Base-by-base conservation (phyloP, 805 yeast genomes). In the Cyberlindnera meyerae region DNA sequence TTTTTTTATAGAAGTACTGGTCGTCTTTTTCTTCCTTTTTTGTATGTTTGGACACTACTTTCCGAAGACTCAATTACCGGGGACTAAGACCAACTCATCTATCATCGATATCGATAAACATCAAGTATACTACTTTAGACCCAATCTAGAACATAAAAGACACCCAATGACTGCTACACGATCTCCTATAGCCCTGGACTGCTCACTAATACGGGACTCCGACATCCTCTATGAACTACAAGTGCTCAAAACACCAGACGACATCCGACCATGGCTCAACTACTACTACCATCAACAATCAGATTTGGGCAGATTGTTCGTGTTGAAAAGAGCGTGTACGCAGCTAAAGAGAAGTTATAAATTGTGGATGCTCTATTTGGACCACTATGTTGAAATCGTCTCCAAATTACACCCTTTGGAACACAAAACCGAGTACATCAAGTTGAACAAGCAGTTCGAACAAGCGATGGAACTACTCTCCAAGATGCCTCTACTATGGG, bases 291-390 rank as follows among this genome's bases (percentile, higher is more conserved):
- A 54, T 38, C 57, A 61, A 32, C 45, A 58, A 25, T 39, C 63
- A 1, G 27, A 55, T 2, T 31, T 31, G 18, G 62, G 51, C 16
- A 54, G 49, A 18, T 45, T 76, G 6, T 75, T 71, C 37, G 62
- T 82, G 2, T 51, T 71, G 36, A 70, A 66, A 39, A 55, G 93
- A 51, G 79, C 83, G 0, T 67, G 73, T 12, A 44, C 48, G 8
- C 49, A 55, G 9, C 49, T 75, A 11, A 65, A 63, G 7, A 53
- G 71, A 34, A 71, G 77, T 3, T 68, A 68, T 43, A 70, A 73
- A 44, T 49, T 82, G 17, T 81, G 87, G 87, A 57, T 59, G 38
- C 28, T 55, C 8, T 77, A 75, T 45, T 44, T 77, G 17, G 67
- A 66, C 16, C 44, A 70, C 18, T 54, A 79, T 18, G 43, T 63